Conservation (phyloP, 1,284 basidiomycete genomes). For the Coniferiporia sulphurascens region DNA sequence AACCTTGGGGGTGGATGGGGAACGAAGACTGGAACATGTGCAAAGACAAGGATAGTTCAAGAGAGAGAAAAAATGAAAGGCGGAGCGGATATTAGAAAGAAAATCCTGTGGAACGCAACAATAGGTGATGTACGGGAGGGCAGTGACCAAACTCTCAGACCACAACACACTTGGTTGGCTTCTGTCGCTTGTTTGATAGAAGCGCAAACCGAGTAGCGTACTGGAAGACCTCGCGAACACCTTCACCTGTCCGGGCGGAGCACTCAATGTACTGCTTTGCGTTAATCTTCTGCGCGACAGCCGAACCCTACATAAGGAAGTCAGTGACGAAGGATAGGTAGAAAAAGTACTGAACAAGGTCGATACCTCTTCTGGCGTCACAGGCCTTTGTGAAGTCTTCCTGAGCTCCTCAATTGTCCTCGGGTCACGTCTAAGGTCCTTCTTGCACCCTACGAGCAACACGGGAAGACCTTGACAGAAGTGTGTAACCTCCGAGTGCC, state of each 20-base stretch:
- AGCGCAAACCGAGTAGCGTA: conserved; percentile 82
- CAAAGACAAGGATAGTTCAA: background rate
- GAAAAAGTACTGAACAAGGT: conserved; percentile 18
- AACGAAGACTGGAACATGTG: background rate
- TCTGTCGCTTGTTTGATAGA: conserved; percentile 41
- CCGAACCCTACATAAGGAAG: conserved; percentile 57
- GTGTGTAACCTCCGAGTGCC: conserved; percentile 93
- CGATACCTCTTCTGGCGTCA: conserved; percentile 67
- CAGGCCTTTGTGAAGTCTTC: conserved; percentile 78
- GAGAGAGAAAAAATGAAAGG: background rate
- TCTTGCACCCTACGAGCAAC: conserved; percentile 92
- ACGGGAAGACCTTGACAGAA: conserved; percentile 86
- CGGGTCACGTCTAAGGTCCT: conserved; percentile 77
- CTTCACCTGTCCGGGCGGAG: conserved; percentile 84
- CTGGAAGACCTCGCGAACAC: conserved; percentile 91
- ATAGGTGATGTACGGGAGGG: background rate
- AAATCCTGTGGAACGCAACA: background rate
- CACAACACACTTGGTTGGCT: conserved; percentile 45
- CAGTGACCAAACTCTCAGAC: conserved; percentile 33
- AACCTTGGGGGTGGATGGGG: background rate
- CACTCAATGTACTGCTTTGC: conserved; percentile 90
- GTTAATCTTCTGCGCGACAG: conserved; percentile 84
- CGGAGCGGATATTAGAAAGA: background rate
- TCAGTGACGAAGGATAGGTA: background rate
- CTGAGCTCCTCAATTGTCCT: conserved; percentile 78